Evolutionary conservation across 345 rosid genomes (phyloP).

Genomic region (Heritiera fomes): DNA sequence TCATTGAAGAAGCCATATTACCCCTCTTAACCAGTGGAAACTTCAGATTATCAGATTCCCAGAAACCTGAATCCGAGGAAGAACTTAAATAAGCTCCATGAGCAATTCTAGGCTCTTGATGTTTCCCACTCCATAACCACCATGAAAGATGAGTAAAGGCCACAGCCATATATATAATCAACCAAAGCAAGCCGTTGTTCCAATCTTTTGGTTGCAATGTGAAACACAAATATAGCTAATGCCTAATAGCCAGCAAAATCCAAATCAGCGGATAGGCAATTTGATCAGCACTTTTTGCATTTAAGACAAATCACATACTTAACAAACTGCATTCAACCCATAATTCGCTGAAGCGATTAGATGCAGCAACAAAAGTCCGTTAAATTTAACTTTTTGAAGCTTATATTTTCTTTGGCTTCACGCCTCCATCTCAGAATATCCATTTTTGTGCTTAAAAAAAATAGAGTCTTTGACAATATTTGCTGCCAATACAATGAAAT

Average conservation of each 20-base stretch:
- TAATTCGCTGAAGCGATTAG: slow-evolving; percentile 14
- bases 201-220: not conserved
- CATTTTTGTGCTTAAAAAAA: not conserved
- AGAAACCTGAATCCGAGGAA: slow-evolving; percentile 38
- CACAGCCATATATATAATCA: slow-evolving; percentile 46
- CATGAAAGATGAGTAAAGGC: slow-evolving; percentile 58
- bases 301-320: not conserved
- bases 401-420: not conserved
- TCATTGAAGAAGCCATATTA: slow-evolving; percentile 48
- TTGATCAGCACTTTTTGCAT: slow-evolving; percentile 12
- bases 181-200: not conserved
- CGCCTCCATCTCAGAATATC: not conserved
- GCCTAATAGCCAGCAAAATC: not conserved
- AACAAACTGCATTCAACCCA: slow-evolving; percentile 11
- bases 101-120: slow-evolving; percentile 44
- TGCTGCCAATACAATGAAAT: slow-evolving; percentile 25
- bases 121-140: slow-evolving; percentile 71
- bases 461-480: not conserved
- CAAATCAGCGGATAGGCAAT: not conserved
- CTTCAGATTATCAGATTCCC: slow-evolving; percentile 59
- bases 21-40: slow-evolving; percentile 49
- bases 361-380: slow-evolving; percentile 4
- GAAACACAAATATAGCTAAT: not conserved
- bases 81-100: slow-evolving; percentile 43
- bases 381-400: not conserved